Evolutionary conservation across 176 grass and related monocot species (phyloP), one percentile per base, ranked within the genome.

Genomic region (Rhynchospora breviuscula): DNA sequence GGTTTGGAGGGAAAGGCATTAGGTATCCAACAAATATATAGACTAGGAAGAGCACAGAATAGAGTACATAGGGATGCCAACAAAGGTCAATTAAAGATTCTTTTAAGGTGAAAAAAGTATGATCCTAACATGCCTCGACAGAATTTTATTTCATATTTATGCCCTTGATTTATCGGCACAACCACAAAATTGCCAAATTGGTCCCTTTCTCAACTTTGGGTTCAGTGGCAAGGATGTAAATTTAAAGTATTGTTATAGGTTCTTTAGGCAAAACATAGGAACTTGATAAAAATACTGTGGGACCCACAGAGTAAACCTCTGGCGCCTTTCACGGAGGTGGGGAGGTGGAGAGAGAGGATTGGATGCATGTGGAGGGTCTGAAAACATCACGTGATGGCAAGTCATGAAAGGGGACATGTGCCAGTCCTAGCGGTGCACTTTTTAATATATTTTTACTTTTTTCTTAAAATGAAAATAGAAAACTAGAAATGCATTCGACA

Each of bases 261-360:
- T 22, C 26, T 29, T 75, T 75, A 13, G 70, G 70, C 14, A 74
- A 12, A 52, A 6, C 6, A 52, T 23, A 8, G 46, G 10, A 49
- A 9, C 18, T 73, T 73, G 69, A 51, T 73, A 1, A 80, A 44
- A 44, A 44, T 60, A 14, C 4, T 18, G 33, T 44, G 56, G 77
- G 53, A 61, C 54, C 54, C 77, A 61, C 0, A 80, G 1, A 1
- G 53, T 0, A 51, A 66, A 65, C 2, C 51, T 47, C 9, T 66
- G 59, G 79, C 79, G 59, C 79, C 79, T 63, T 81, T 81, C 60
- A 81, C 59, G 79, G 78, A 80, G 71, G 67, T 33, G 67, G 43
- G 44, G 43, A 76, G 54, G n/a, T 64, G 59, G 79, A 7, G 57
- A 62, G 56, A 64, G 21, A 23, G 35, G 44, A 67, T 68, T 54